phyloP scores from a whole-genome alignment of 805 yeast genomes.

The Candida qinlingensis region DNA sequence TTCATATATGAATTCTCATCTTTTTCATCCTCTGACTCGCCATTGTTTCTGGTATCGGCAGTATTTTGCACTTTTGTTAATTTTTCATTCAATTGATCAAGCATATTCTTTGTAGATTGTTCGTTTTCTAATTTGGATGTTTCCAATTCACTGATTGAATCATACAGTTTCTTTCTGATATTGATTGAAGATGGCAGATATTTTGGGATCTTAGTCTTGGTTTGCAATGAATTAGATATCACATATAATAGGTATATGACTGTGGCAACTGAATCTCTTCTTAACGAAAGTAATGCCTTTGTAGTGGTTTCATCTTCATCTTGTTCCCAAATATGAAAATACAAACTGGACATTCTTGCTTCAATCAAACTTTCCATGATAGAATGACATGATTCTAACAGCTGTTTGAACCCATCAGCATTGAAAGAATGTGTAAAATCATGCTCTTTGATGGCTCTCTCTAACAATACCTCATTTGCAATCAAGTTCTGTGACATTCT shows the following conservation, averaged over 20 bases:
- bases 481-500: conserved; percentile 39
- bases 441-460: conserved; percentile 33
- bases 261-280: conserved; percentile 45
- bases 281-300: conserved; percentile 33
- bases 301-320: conserved; percentile 35
- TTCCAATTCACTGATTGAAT: conserved; percentile 32
- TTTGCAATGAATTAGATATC: conserved; percentile 36
- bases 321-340: conserved; percentile 40
- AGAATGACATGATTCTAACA: conserved; percentile 34
- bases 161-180: conserved; percentile 38
- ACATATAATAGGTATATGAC: conserved; percentile 39
- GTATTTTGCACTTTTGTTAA: conserved; percentile 7
- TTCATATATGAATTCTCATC: conserved; percentile 17
- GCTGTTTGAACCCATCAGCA: conserved; percentile 26
- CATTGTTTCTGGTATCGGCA: not conserved
- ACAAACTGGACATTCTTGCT: conserved; percentile 43
- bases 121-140: conserved; percentile 2
- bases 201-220: conserved; percentile 33
- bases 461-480: conserved; percentile 34
- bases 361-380: conserved; percentile 40
- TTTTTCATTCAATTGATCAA: conserved; percentile 10
- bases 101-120: not conserved
- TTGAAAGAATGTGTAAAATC: conserved; percentile 32
- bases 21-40: conserved; percentile 6
- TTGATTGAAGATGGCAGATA: conserved; percentile 41